Base-by-base conservation (phyloP, 768 basidiomycete species). In the Candolleomyces aberdarensis region DNA sequence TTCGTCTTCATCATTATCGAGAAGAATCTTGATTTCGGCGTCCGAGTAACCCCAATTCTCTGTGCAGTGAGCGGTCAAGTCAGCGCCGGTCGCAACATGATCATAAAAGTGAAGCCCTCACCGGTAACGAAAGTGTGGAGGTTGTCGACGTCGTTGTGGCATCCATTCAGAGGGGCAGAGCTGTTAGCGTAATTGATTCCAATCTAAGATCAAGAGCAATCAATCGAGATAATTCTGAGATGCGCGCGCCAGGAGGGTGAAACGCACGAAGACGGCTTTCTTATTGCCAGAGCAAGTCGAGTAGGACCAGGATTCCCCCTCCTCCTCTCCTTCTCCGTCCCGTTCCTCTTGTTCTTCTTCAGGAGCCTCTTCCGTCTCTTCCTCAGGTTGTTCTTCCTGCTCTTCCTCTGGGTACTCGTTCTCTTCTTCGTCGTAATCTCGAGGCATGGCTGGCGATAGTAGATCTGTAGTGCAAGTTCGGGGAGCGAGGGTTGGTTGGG, bases 121-220 rank as follows among this genome's bases (percentile, higher is more conserved):
- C 91, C 67, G 61, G 78, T 80, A 48, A 96, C 74, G 77, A 97
- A 98, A 20, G 76, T 72, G 65, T 83, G 80, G 56, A 98, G 84
- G 70, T 94, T 96, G 49, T 77, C 72, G 0, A 88, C 95, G 67
- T 98, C 96, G 70, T 98, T 96, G 70, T 96, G 89, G 70, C 96
- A 98, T 13, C 96, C 96, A 0, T 76, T 72, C 7, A 98, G 77
- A 65, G 86, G 81, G 19, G 81, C 81, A 5, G 71, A 69, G 64
- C 86, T 84, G 0, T 89, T 88, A n/a, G 80, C 70, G 70, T 98
- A 98, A 71, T 94, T 94, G 65, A 97, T 92, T 0, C 96, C 95
- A 65, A 97, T 86, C 93, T 94, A 36, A 11, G 17, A 15, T 19
- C 63, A 8, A 43, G 32, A 47, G n/a, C n/a, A 63, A 44, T 55